Evolutionary conservation across 1,284 basidiomycete genomes (phyloP), one percentile per base, ranked within the genome.

Genomic region (Pseudozyma sp.): DNA sequence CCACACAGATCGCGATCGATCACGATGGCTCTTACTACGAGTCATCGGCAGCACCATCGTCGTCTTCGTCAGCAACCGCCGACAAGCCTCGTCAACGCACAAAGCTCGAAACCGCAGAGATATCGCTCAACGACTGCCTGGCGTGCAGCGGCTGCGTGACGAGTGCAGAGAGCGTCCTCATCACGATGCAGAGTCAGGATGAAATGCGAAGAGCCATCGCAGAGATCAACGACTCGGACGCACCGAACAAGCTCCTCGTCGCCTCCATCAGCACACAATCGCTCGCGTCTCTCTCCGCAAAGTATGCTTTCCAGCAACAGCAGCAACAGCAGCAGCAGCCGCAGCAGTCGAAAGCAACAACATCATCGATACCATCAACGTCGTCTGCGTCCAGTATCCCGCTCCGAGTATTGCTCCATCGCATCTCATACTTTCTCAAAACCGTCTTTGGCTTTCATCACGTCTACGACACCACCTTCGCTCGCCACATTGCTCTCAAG

Each of bases 61-160:
- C 54, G 14, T n/a, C 24, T 7, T 44, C 16, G 16, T 14, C 11
- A 7, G 39, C 43, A 5, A 16, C 53, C 37, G 34, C 39, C 43
- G 74, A 77, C 24, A 71, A 84, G 8, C 85, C 85, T 8, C 48
- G 78, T 19, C 72, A 78, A 14, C 45, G 62, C 24, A 84, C 79
- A 50, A 78, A 77, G 75, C 78, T 75, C 34, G 81, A 75, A 61
- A 83, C 82, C 0, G 96, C 96, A 0, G 91, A 98, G 84, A 94
- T 99, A 79, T 97, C 90, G 82, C 85, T 98, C 80, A 97, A 97
- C 78, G 96, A 98, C 83, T 99, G 96, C 86, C 87, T 95, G 60
- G 93, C 92, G 24, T 94, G 92, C 87, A 97, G 94, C 69, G 96
- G 96, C 1, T 99, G 96, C 82, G 98, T 99, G 80, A 99, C 96